Conservation (phyloP, 2,329 filamentous ascomycete species). For the Fusarium brachygibbosum region DNA sequence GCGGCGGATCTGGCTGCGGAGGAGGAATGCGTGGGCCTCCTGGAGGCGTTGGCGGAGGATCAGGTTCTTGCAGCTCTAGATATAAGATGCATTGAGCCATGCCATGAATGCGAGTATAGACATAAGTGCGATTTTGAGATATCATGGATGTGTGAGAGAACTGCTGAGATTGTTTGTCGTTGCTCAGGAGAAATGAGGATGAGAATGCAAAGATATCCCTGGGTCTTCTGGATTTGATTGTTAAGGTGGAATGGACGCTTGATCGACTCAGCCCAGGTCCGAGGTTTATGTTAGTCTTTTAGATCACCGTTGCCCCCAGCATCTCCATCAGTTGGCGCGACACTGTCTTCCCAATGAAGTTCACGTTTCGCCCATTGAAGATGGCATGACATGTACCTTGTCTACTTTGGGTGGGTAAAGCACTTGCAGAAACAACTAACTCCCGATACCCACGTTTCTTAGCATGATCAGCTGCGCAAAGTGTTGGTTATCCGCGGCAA, state of each 20-base stretch:
- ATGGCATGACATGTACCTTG: constrained; percentile 40
- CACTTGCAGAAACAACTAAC: constrained; percentile 18
- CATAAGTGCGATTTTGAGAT: neutral
- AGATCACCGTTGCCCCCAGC: constrained; percentile 17
- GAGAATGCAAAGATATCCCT: neutral
- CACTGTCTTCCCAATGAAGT: constrained; percentile 38
- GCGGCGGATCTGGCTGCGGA: constrained; percentile 49
- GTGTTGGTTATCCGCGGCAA: constrained; percentile 30
- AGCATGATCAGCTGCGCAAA: constrained; percentile 44
- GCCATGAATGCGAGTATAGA: constrained; percentile 1
- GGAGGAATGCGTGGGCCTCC: constrained; percentile 50
- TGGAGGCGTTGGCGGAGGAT: constrained; percentile 49
- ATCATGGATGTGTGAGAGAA: constrained; percentile 16
- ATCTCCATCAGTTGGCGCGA: constrained; percentile 24
- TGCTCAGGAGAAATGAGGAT: constrained; percentile 2
- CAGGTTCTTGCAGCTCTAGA: constrained; percentile 37
- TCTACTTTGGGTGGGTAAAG: constrained; percentile 21
- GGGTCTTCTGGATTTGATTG: neutral
- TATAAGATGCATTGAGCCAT: constrained; percentile 19
- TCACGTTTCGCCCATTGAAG: constrained; percentile 34
- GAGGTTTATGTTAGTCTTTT: constrained; percentile 40
- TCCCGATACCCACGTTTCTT: constrained; percentile 36
- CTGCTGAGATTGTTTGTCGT: neutral
- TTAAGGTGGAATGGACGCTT: neutral
- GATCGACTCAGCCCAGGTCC: constrained; percentile 17